Evolutionary conservation across 2,329 filamentous ascomycete genomes (phyloP).

Genomic region (Triangularia setosa): DNA sequence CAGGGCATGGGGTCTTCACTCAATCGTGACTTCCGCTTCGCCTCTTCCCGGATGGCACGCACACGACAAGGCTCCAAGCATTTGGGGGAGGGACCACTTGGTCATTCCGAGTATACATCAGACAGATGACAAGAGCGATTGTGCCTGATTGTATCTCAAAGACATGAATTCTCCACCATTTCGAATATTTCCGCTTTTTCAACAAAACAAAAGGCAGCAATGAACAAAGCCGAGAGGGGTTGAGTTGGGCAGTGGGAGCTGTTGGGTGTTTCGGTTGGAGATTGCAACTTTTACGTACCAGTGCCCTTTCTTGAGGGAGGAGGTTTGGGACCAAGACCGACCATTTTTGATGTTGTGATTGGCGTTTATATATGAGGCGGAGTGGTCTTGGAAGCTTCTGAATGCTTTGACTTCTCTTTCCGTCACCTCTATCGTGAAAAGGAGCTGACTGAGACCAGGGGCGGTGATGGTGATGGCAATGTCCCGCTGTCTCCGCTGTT

Average conservation of each 20-base stretch:
- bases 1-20: not conserved
- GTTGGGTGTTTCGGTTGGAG: not conserved
- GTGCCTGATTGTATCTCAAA: not conserved
- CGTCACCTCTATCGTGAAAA: not conserved
- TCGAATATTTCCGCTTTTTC: not conserved
- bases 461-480: not conserved
- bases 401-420: no score
- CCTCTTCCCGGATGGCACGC: conserved; percentile 7
- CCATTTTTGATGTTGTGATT: not conserved
- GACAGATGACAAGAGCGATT: not conserved
- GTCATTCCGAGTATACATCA: not conserved
- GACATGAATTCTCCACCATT: no score
- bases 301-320: conserved; percentile 4
- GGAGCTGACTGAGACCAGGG: not conserved
- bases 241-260: not conserved
- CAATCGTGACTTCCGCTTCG: not conserved
- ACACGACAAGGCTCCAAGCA: not conserved
- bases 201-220: not conserved
- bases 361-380: not conserved
- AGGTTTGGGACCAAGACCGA: conserved; percentile 3
- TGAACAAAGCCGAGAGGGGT: not conserved
- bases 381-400: no score
- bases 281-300: not conserved
- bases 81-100: not conserved
- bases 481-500: not conserved